A percentile compares a stretch with the other conserved stretches of the same genome.
Conservation (phyloP, 1,284 basidiomycete species). For the Kalmanozyma brasiliensis region DNA sequence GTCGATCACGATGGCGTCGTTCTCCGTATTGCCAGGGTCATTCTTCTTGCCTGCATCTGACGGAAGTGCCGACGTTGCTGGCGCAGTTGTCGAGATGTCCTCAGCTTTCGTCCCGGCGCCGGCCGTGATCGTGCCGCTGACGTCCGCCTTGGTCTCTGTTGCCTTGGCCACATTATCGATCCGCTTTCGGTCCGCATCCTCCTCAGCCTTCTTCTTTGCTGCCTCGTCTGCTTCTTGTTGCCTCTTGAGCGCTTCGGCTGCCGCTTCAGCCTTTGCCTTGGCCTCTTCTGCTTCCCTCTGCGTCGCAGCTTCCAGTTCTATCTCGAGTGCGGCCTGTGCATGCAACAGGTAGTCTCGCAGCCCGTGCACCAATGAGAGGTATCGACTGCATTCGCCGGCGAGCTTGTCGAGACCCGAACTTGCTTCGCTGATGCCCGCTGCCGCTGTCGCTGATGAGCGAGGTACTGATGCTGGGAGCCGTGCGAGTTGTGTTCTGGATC, state of each 20-base stretch:
- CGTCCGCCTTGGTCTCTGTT: background rate
- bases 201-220: constrained; percentile 8
- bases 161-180: constrained; percentile 5
- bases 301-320: constrained; percentile 44
- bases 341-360: constrained; percentile 43
- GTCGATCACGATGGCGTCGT: constrained; percentile 47
- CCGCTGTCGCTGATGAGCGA: constrained; percentile 12
- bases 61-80: constrained; percentile 20
- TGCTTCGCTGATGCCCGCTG: constrained; percentile 10
- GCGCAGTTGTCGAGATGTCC: constrained; percentile 17
- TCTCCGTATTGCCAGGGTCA: constrained; percentile 9
- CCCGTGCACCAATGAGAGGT: constrained; percentile 38
- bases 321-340: constrained; percentile 42
- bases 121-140: background rate
- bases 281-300: constrained; percentile 41
- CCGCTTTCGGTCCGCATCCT: constrained; percentile 15
- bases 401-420: constrained; percentile 32
- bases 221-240: constrained; percentile 28
- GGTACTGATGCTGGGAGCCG: constrained; percentile 16
- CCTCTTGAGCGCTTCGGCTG: constrained; percentile 26
- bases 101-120: background rate
- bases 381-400: constrained; percentile 34
- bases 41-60: background rate
- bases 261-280: constrained; percentile 21
- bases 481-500: constrained; percentile 36